These are phyloP conservation scores for Starmera amethionina DNA, from an alignment of 805 yeast genomes.

Conservation along the genomic window DNA sequence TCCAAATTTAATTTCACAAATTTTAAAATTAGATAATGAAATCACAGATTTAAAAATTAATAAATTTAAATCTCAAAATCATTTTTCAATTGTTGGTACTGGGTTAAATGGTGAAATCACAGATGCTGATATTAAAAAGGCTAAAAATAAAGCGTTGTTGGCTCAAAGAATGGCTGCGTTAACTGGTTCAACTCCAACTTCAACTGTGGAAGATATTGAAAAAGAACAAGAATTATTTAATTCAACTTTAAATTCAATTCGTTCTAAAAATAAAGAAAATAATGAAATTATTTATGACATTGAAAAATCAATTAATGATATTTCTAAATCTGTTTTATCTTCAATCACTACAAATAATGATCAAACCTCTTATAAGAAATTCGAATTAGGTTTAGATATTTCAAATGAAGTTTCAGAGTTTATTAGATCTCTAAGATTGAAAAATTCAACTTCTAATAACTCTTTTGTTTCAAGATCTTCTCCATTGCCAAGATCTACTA, in stretches of 20 bases:
- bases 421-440: slow-evolving; percentile 40
- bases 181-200: slow-evolving; percentile 60
- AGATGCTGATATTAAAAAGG: slow-evolving; percentile 72
- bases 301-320: slow-evolving; percentile 55
- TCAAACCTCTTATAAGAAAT: slow-evolving; percentile 50
- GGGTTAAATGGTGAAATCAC: slow-evolving; percentile 86
- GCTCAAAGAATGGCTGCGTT: slow-evolving; percentile 87
- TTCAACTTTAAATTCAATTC: slow-evolving; percentile 41
- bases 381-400: slow-evolving; percentile 78
- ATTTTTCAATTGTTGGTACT: slow-evolving; percentile 66
- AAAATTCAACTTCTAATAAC: slow-evolving; percentile 1
- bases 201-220: slow-evolving; percentile 27
- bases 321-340: slow-evolving; percentile 33
- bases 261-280: slow-evolving; percentile 43
- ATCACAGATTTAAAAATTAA: slow-evolving; percentile 61
- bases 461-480: slow-evolving; percentile 2
- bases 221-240: slow-evolving; percentile 30
- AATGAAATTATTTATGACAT: slow-evolving; percentile 60
- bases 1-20: slow-evolving; percentile 57
- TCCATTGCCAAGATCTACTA: slow-evolving; percentile 2
- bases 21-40: slow-evolving; percentile 55
- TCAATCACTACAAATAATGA: slow-evolving; percentile 22
- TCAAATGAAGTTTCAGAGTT: slow-evolving; percentile 56
- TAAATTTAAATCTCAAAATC: slow-evolving; percentile 54
- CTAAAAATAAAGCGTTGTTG: slow-evolving; percentile 67